Percentiles rank a stretch among this genome's conserved stretches.
Evolutionary conservation across 257 asterid genomes (phyloP).

Genomic region (Asclepias syriaca): DNA sequence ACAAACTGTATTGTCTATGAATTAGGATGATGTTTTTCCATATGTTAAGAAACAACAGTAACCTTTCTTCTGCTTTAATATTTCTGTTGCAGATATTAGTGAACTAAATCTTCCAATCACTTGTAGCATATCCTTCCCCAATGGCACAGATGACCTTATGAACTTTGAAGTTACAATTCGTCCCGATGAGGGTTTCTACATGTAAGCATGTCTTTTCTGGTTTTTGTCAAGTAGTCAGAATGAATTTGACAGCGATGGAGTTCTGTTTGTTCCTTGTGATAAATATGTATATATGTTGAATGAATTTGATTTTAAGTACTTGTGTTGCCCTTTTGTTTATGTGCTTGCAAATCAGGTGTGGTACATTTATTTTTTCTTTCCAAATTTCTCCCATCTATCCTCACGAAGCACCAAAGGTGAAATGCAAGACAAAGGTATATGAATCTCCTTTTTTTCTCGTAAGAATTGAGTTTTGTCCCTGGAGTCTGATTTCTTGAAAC

Average conservation of each 20-base stretch:
- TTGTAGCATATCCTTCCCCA: constrained; percentile 79
- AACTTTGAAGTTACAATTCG: constrained; percentile 87
- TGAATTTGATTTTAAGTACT: neutral
- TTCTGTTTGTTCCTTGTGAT: neutral
- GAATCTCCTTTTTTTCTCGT: neutral
- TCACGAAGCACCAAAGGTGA: constrained; percentile 98
- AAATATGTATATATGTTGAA: no score
- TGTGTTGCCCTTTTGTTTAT: neutral
- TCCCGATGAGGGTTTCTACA: constrained; percentile 87
- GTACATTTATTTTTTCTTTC: constrained; percentile 83
- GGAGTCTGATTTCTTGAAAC: neutral
- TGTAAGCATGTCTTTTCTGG: constrained; percentile 36
- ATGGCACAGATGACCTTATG: constrained; percentile 95
- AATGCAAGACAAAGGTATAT: constrained; percentile 95
- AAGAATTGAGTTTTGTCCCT: constrained; percentile 1
- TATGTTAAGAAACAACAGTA: neutral
- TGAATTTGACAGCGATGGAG: neutral
- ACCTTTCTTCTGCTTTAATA: neutral
- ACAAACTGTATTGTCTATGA: neutral
- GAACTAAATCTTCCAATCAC: constrained; percentile 85
- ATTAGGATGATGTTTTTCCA: neutral
- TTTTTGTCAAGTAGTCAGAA: neutral
- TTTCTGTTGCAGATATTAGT: constrained; percentile 55
- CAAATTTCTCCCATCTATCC: constrained; percentile 90
- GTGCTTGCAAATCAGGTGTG: constrained; percentile 44